Conservation (phyloP, 208 protist genomes). For the Balamuthia mandrillaris region DNA sequence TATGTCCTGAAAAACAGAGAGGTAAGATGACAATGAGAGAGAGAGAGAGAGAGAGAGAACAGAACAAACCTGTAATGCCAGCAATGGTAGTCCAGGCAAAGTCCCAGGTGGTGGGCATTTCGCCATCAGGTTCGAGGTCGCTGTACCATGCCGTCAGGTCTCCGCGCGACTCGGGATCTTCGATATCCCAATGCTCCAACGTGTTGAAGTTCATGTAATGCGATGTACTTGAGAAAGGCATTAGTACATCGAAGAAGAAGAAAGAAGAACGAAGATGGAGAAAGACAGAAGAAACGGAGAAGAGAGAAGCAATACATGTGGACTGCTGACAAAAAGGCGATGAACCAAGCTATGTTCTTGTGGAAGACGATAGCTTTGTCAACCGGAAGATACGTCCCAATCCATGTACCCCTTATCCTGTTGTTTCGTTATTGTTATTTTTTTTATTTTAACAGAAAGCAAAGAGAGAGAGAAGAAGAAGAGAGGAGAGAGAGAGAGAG, state of each 20-base stretch:
- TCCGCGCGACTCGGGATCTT: background rate
- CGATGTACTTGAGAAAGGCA: constrained; percentile 25
- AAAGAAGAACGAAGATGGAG: background rate
- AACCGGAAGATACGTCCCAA: constrained; percentile 60
- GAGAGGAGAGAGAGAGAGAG: background rate
- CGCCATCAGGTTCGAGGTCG: background rate
- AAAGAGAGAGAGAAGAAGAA: background rate
- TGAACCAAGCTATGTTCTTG: constrained; percentile 57
- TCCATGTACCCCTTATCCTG: constrained; percentile 47
- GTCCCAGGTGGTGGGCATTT: background rate
- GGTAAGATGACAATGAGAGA: background rate
- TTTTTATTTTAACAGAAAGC: background rate
- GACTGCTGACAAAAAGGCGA: constrained; percentile 27
- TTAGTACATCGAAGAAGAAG: background rate
- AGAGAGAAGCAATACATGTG: constrained; percentile 26
- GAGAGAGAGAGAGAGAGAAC: background rate
- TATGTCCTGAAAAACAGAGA: constrained; percentile 55
- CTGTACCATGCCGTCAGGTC: background rate
- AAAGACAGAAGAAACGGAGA: background rate
- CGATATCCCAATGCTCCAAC: background rate
- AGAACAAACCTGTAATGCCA: constrained; percentile 14
- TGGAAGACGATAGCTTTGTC: constrained; percentile 74
- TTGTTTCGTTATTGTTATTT: background rate
- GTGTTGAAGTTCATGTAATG: constrained; percentile 59
- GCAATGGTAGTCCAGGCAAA: constrained; percentile 38